Conservation (phyloP, 768 basidiomycete genomes). For the Russula virescens region DNA sequence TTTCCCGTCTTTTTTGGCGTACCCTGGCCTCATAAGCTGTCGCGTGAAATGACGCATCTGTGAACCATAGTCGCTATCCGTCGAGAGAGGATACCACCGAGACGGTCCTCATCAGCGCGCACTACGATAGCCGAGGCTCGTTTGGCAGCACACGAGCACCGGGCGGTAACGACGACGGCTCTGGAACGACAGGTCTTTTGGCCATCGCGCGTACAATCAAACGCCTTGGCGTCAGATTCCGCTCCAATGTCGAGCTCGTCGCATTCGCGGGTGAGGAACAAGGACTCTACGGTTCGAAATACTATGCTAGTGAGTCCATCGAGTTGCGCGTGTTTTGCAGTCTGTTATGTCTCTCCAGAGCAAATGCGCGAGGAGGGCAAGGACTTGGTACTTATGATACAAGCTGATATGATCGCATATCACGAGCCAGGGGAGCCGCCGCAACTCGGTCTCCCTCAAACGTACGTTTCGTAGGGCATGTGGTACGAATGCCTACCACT, state of each 20-base stretch:
- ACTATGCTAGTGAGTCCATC: slow-evolving; percentile 66
- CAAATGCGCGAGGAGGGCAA: slow-evolving; percentile 52
- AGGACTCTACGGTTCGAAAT: slow-evolving; percentile 70
- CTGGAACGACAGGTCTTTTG: slow-evolving; percentile 65
- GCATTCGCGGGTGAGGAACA: slow-evolving; percentile 93
- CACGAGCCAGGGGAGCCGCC: slow-evolving; percentile 69
- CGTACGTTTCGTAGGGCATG: slow-evolving; percentile 37
- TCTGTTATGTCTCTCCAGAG: slow-evolving; percentile 34
- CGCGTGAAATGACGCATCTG: background rate
- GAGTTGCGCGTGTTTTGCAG: background rate
- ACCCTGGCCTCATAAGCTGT: background rate
- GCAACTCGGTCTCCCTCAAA: slow-evolving; percentile 75
- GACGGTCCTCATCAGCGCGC: slow-evolving; percentile 71
- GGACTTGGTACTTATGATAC: slow-evolving; percentile 77
- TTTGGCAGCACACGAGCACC: slow-evolving; percentile 71
- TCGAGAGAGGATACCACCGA: slow-evolving; percentile 51
- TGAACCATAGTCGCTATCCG: slow-evolving; percentile 48
- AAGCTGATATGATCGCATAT: slow-evolving; percentile 91
- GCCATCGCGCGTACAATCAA: slow-evolving; percentile 73
- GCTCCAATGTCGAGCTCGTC: slow-evolving; percentile 70
- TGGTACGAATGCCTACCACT: background rate
- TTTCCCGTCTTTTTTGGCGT: background rate
- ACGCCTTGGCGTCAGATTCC: slow-evolving; percentile 60
- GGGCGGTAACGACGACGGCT: slow-evolving; percentile 60
- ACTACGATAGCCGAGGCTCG: slow-evolving; percentile 88